Percentiles rank a stretch among this genome's conserved stretches.
phyloP scores from a whole-genome alignment of 108 stramenopile genomes.

The Discostella stelligeroides region DNA sequence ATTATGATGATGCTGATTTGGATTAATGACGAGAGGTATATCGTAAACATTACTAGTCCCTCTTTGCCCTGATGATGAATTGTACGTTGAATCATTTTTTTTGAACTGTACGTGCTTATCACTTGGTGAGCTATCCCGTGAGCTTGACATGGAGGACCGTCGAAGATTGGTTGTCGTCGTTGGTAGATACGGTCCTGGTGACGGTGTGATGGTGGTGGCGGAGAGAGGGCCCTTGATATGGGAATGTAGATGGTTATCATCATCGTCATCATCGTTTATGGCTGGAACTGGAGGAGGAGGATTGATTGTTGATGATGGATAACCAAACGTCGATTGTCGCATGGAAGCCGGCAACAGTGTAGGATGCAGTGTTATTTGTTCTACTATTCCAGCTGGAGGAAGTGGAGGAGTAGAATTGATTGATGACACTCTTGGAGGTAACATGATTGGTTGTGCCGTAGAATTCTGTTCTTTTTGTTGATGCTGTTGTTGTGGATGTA shows the following conservation, averaged over 20 bases:
- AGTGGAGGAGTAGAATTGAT: background rate
- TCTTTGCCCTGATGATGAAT: background rate
- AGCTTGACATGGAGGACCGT: constrained; percentile 1
- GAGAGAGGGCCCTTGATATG: too few relatives aligned
- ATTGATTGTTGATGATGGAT: too few relatives aligned
- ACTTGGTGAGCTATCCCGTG: background rate
- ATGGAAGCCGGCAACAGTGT: too few relatives aligned
- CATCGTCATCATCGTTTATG: too few relatives aligned
- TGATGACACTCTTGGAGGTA: background rate
- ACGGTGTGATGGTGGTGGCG: too few relatives aligned
- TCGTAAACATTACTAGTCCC: background rate
- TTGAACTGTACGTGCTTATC: constrained; percentile 11
- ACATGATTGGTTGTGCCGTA: constrained; percentile 11
- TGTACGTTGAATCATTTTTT: background rate
- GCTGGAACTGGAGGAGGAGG: too few relatives aligned
- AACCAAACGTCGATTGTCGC: too few relatives aligned
- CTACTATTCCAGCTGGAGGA: too few relatives aligned
- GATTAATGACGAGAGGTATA: constrained; percentile 6
- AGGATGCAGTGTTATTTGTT: too few relatives aligned
- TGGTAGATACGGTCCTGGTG: background rate
- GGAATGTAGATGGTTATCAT: too few relatives aligned
- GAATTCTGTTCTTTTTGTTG: too few relatives aligned
- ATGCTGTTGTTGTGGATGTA: constrained; percentile 11
- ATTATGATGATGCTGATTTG: background rate
- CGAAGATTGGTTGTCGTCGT: background rate